Base-by-base conservation (phyloP, 441 rosid genomes). In the Breynia disticha region DNA sequence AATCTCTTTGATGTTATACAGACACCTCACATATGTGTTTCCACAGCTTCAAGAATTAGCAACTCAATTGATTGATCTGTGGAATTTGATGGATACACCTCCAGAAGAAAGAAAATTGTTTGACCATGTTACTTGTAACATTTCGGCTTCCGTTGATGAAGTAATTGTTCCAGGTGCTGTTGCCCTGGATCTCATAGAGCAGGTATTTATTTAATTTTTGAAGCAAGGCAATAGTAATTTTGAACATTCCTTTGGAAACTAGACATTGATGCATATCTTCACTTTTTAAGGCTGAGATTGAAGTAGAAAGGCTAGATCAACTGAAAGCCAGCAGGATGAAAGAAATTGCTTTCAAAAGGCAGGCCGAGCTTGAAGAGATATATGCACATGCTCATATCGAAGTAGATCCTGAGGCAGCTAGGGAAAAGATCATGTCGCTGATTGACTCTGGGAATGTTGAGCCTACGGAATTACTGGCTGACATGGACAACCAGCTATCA, bases 1-100 rank as follows among this genome's bases (percentile, higher is more conserved):
- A 2, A 4, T 28, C 5, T 28, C 35, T 24, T 24, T 28, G 3
- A 28, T 28, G 3, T 0, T 28, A 28, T 9, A 28, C 8, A 28
- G 8, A 28, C 8, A 9, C 50, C 53, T 67, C 58, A 63, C 21
- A 4, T 51, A 17, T 62, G 51, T 70, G 52, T 58, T 24, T 37
- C 35, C 22, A 20, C 84, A 93, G 99, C 96, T 93, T 70, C 96
- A 93, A 82, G 96, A 82, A 64, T 80, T 87, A 51, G 87, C 94
- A 35, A 73, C 81, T 55, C 96, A 86, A 73, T 71, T 93, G 55
- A 69, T 71, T 68, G 99, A 93, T 62, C 82, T 89, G 43, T 93
- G 99, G 99, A 93, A 89, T 71, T 76, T 89, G 67, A 89, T 93
- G 99, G 99, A 93, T 69, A 86, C 97, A 48, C 78, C 95, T 10